Percentiles rank a stretch among this genome's conserved stretches.
Conservation (phyloP, 805 yeast genomes). For the Saccharomycopsis amapae region DNA sequence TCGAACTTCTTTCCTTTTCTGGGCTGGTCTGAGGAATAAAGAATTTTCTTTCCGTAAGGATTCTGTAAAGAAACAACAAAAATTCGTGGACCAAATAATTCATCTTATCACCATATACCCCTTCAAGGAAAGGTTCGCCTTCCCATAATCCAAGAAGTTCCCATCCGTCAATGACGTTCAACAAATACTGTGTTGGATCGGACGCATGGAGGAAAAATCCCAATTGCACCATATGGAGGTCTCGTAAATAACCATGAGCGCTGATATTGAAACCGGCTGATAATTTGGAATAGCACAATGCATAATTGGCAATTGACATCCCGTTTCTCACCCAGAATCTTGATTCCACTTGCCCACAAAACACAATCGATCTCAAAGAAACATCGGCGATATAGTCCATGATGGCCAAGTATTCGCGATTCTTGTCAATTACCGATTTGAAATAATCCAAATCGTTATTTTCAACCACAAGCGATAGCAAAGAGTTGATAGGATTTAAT, state of each 20-base stretch:
- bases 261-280: conserved; percentile 39
- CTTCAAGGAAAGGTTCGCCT: conserved; percentile 27
- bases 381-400: conserved; percentile 33
- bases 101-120: conserved; percentile 35
- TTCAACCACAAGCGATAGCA: conserved; percentile 10
- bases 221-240: conserved; percentile 62
- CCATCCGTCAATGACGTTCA: conserved; percentile 41
- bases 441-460: conserved; percentile 6
- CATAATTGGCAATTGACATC: conserved; percentile 63
- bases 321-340: conserved; percentile 97
- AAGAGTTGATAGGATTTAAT: conserved; percentile 17
- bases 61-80: conserved; percentile 20
- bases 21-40: conserved; percentile 6
- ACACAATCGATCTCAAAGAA: conserved; percentile 67
- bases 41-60: conserved; percentile 20
- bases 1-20: conserved; percentile 6
- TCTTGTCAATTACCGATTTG: neutral
- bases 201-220: conserved; percentile 44
- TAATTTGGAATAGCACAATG: conserved; percentile 67
- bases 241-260: conserved; percentile 77
- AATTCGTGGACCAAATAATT: conserved; percentile 36
- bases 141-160: conserved; percentile 10
- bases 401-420: neutral
- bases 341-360: conserved; percentile 73
- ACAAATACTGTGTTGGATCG: conserved; percentile 58